Percentiles rank a stretch among this genome's conserved stretches.
phyloP scores from a whole-genome alignment of 1,139 yeast species.

The Saccharomyces pastorianus region DNA sequence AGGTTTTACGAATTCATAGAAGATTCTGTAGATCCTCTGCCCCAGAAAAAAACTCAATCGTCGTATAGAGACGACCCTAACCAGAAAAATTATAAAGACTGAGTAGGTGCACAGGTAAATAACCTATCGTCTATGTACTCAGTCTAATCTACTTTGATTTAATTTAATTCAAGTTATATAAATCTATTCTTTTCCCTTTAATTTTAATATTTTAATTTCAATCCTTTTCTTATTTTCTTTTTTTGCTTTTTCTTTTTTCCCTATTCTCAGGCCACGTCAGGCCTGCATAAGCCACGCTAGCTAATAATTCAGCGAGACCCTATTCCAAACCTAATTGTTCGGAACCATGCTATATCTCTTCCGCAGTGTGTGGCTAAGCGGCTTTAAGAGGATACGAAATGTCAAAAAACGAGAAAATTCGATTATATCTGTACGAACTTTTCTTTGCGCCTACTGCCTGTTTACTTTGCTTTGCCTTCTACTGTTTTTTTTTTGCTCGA shows the following conservation, averaged over 20 bases:
- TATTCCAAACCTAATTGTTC: background rate
- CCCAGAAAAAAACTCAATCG: slow-evolving; percentile 9
- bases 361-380: background rate
- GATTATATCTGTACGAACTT: background rate
- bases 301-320: background rate
- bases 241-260: background rate
- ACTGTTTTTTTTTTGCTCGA: background rate
- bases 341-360: background rate
- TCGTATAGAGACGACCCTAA: slow-evolving; percentile 19
- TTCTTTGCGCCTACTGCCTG: background rate
- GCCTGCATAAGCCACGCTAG: background rate
- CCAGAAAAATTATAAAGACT: slow-evolving; percentile 17
- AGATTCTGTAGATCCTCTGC: slow-evolving; percentile 23
- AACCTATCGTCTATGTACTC: background rate
- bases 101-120: background rate
- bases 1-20: slow-evolving; percentile 67
- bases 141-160: slow-evolving; percentile 2
- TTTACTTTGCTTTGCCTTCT: background rate
- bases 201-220: background rate
- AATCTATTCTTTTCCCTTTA: background rate
- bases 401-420: background rate
- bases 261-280: background rate
- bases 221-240: background rate
- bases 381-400: background rate
- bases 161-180: background rate